Percentiles rank a stretch among this genome's conserved stretches.
phyloP scores from a whole-genome alignment of 345 rosid species.

The Camelina sativa region DNA sequence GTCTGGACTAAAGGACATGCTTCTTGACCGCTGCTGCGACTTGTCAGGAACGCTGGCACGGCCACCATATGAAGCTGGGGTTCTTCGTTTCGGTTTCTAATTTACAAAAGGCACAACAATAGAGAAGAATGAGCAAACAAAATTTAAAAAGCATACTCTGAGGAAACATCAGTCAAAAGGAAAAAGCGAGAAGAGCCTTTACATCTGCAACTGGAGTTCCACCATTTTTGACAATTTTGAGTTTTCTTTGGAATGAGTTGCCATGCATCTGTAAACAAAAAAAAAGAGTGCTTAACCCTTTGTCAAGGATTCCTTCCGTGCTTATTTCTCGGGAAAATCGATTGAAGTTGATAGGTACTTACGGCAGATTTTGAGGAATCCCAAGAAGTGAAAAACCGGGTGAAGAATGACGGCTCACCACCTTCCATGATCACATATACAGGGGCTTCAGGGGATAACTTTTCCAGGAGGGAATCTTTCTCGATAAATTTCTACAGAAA shows the following conservation, averaged over 20 bases:
- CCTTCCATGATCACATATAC: constrained; percentile 83
- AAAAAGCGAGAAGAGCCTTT: constrained; percentile 43
- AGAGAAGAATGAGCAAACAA: constrained; percentile 26
- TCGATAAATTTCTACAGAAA: constrained; percentile 75
- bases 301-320: constrained; percentile 10
- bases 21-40: constrained; percentile 45
- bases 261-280: constrained; percentile 83
- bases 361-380: constrained; percentile 80
- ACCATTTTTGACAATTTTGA: constrained; percentile 78
- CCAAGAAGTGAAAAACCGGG: constrained; percentile 85
- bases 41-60: constrained; percentile 64
- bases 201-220: constrained; percentile 74
- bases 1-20: constrained; percentile 50
- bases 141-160: constrained; percentile 5
- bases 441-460: constrained; percentile 74
- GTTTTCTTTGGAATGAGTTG: constrained; percentile 94
- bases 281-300: constrained; percentile 1
- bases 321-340: background rate
- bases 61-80: constrained; percentile 81
- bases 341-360: constrained; percentile 42
- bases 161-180: constrained; percentile 2
- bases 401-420: constrained; percentile 91
- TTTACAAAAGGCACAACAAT: constrained; percentile 11
- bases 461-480: constrained; percentile 77
- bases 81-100: constrained; percentile 92